Evolutionary conservation across 176 grass and related monocot species (phyloP), one percentile per base, ranked within the genome.

Genomic region (Aegilops sharonensis): DNA sequence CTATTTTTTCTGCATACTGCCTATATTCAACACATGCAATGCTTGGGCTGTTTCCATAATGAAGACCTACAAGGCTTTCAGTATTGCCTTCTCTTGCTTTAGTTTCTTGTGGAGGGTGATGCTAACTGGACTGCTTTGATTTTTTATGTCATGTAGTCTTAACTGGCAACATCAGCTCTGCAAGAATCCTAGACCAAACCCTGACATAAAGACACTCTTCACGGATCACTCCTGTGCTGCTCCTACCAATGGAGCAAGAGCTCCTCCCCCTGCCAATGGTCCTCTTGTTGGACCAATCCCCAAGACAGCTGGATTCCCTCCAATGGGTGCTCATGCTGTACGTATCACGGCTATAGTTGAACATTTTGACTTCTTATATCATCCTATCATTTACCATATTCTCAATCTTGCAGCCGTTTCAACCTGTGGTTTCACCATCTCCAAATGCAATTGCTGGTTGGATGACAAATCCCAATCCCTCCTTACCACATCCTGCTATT

Each of bases 151-250:
- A 79, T 94, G 43, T 72, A 98, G 96, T 78, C 89, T 99, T 65
- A 99, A 99, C 79, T 99, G 97, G 97, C 97, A 99, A 64, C 97
- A 99, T 91, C 97, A 99, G 83, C 90, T 99, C 25, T 99, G 97
- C 94, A 99, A 99, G 92, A 99, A 99, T 83, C 97, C 97, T 23
- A 93, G 97, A 73, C 91, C 94, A 34, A 99, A 99, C 69, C 97
- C 97, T 52, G 97, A 99, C 86, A 99, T 99, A 81, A 99, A 99
- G 89, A 99, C 97, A 68, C 92, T 99, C 6, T 99, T 99, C 68
- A 99, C 94, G 47, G 97, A 99, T 89, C 97, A 99, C 77, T 99
- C 97, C 5, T 99, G 97, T 85, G 92, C 94, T 35, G 85, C 89
- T 90, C 92, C 94, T 88, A 68, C 97, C 66, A 99, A 99, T 29